Evolutionary conservation across 495 filamentous ascomycete genomes (phyloP).

Genomic region (Penicillium mononematosum): DNA sequence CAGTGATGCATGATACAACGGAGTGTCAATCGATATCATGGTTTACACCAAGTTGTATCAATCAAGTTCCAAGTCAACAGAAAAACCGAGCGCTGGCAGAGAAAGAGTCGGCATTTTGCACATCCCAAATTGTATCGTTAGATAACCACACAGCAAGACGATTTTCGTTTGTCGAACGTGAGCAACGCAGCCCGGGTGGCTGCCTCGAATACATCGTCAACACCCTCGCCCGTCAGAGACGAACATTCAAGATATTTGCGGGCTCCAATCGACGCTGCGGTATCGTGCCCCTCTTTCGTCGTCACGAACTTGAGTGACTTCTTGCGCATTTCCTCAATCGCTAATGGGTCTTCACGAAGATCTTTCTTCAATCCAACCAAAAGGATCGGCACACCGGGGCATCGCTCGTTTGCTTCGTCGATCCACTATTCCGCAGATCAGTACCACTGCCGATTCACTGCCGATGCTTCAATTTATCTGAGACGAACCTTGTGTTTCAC

Average conservation of each 20-base stretch:
- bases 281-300: conserved; percentile 73
- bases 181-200: conserved; percentile 93
- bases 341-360: conserved; percentile 88
- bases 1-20: conserved; percentile 47
- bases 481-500: conserved; percentile 88
- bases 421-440: conserved; percentile 69
- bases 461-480: not conserved
- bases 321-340: conserved; percentile 96
- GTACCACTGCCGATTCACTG: not conserved
- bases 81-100: conserved; percentile 30
- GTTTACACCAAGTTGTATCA: conserved; percentile 16
- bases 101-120: conserved; percentile 27
- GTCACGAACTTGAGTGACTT: conserved; percentile 85
- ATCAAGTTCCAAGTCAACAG: conserved; percentile 27
- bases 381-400: conserved; percentile 90
- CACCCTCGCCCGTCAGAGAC: conserved; percentile 92
- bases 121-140: conserved; percentile 47
- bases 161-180: conserved; percentile 85
- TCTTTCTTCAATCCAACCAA: conserved; percentile 98
- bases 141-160: conserved; percentile 85
- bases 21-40: conserved; percentile 17
- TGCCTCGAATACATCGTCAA: conserved; percentile 98
- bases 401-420: conserved; percentile 92
- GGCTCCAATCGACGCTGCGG: conserved; percentile 81
- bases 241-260: conserved; percentile 98